Base-by-base conservation (phyloP, 176 grass and related monocot genomes). In the Themeda triandra region DNA sequence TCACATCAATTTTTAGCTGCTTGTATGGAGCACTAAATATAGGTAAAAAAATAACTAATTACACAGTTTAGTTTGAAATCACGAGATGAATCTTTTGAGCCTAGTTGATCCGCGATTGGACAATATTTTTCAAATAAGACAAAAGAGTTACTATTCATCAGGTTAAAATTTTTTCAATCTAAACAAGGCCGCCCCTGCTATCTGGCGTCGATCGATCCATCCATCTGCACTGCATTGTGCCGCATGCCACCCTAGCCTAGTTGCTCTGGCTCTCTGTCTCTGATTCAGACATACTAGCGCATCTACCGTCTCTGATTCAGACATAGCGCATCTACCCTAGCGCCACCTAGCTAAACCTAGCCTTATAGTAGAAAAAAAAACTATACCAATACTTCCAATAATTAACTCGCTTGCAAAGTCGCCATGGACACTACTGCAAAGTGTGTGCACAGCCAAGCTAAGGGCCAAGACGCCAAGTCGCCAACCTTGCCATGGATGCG, bases 241-340 rank as follows among this genome's bases (percentile, higher is more conserved):
- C 79, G 73, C 66, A n/a, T n/a, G n/a, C n/a, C n/a, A 37, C 48
- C 80, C 65, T 53, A 19, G 17, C 86, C 86, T 83, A 81, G 31
- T 33, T 69, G 37, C 68, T 71, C 12, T 71, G 69, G 3, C 75
- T 67, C 66, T 78, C 74, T 85, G 72, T 46, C 78, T 45, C 33
- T 73, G 69, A 71, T 71, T 59, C 28, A 75, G 63, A 42, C 71
- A 70, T n/a, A n/a, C n/a, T 76, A 46, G 54, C 8, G 76, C 83
- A 39, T 70, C 73, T 84, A 40, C 28, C 31, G n/a, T 45, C 78
- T 44, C 32, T 72, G 39, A 42, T 71, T 59, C 28, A 75, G 63
- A 44, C 71, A 70, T 77, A 48, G 36, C 9, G 76, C 83, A 39
- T 71, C 73, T 84, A 40, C 28, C 31, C 31, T 71, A 37, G 8